These are phyloP conservation scores for Synchytrium microbalum DNA, from an alignment of 371 early-diverging fungal genomes.

Conservation along the genomic window DNA sequence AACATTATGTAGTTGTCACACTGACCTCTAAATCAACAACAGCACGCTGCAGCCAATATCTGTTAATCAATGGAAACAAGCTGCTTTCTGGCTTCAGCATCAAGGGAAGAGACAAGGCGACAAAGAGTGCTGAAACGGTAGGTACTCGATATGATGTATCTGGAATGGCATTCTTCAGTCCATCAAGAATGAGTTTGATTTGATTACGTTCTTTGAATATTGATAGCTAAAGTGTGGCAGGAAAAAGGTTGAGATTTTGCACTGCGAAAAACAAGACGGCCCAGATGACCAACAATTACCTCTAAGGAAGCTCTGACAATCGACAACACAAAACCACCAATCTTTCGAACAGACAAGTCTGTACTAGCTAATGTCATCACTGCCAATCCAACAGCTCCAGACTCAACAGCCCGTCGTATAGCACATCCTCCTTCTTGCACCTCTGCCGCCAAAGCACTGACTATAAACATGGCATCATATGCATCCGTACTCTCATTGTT, in stretches of 20 bases:
- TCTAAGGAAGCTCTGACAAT: slow-evolving; percentile 24
- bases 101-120: slow-evolving; percentile 55
- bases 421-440: slow-evolving; percentile 16
- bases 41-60: slow-evolving; percentile 63
- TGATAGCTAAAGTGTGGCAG: slow-evolving; percentile 20
- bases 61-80: slow-evolving; percentile 65
- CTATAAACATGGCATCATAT: neutral
- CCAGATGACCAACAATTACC: neutral
- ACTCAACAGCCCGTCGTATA: slow-evolving; percentile 56
- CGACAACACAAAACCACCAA: slow-evolving; percentile 60
- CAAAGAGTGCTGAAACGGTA: slow-evolving; percentile 53
- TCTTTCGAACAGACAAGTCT: slow-evolving; percentile 44
- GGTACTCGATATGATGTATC: slow-evolving; percentile 31
- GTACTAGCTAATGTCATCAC: slow-evolving; percentile 53
- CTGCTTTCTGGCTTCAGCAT: slow-evolving; percentile 62
- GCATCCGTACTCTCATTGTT: neutral
- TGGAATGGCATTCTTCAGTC: slow-evolving; percentile 57
- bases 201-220: slow-evolving; percentile 57
- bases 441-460: neutral
- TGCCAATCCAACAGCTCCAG: slow-evolving; percentile 58
- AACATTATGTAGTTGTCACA: slow-evolving; percentile 7
- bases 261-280: slow-evolving; percentile 5
- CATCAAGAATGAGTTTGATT: slow-evolving; percentile 53
- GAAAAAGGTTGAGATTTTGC: slow-evolving; percentile 14
- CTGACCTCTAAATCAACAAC: slow-evolving; percentile 61